phyloP scores from a whole-genome alignment of 225 moss, liverwort and hornwort species.

The Pseudoscleropodium purum region DNA sequence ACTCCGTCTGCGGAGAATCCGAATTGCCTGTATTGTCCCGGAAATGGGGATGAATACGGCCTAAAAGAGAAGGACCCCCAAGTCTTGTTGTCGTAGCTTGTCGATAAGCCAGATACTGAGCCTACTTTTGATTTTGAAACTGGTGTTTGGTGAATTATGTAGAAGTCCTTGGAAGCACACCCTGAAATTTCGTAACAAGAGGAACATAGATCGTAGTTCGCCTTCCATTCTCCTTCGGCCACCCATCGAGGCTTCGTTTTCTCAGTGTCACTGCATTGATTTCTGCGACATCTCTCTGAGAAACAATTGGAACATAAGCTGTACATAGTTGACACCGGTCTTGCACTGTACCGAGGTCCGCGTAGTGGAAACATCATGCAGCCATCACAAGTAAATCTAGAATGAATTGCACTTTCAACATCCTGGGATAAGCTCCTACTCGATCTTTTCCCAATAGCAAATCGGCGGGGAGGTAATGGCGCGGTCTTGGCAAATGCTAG shows the following conservation, averaged over 20 bases:
- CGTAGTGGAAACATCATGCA: background rate
- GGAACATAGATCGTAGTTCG: background rate
- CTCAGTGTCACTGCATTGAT: background rate
- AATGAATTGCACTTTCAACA: background rate
- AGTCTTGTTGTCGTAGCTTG: background rate
- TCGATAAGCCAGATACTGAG: background rate
- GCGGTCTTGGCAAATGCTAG: background rate
- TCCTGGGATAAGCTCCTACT: background rate
- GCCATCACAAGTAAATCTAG: background rate
- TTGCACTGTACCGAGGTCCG: background rate
- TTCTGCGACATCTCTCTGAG: background rate
- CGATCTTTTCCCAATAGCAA: background rate
- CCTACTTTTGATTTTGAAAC: background rate
- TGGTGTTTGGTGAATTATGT: background rate
- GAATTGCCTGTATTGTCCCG: no score
- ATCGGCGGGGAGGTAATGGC: background rate
- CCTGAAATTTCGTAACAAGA: background rate
- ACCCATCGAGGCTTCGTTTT: background rate
- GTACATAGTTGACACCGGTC: fast-evolving
- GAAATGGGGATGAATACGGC: background rate
- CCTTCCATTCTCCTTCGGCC: fast-evolving
- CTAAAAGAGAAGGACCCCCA: fast-evolving
- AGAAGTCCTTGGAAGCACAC: background rate
- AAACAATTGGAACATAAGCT: background rate
- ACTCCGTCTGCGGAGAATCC: no score